These are phyloP conservation scores for Populus hybrid DNA, from an alignment of 441 rosid genomes.

Conservation along the genomic window DNA sequence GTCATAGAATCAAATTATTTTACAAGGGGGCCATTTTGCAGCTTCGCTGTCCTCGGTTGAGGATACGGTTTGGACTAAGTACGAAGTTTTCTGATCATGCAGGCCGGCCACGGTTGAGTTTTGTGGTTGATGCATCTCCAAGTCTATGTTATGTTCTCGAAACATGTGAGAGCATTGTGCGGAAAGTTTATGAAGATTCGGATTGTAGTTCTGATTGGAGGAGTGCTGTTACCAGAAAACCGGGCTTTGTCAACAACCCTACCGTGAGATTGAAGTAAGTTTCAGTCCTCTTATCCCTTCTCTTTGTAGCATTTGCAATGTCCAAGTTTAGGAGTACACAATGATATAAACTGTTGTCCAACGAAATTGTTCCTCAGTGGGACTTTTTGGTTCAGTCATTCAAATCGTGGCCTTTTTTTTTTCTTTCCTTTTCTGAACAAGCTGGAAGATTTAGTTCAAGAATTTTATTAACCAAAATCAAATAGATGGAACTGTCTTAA, in stretches of 20 bases:
- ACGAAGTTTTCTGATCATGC: constrained; percentile 45
- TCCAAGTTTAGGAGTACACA: neutral
- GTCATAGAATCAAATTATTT: constrained; percentile 39
- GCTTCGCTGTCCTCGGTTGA: constrained; percentile 55
- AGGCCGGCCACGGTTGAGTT: constrained; percentile 70
- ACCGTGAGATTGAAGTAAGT: constrained; percentile 75
- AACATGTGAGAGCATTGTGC: constrained; percentile 50
- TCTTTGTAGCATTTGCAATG: neutral
- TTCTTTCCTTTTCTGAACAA: too few relatives aligned
- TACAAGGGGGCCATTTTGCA: constrained; percentile 46
- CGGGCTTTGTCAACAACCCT: constrained; percentile 32
- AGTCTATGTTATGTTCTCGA: constrained; percentile 54
- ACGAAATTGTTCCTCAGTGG: neutral
- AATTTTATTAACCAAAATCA: neutral
- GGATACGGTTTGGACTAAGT: constrained; percentile 54
- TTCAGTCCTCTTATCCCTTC: neutral
- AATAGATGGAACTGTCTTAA: too few relatives aligned
- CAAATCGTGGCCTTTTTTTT: too few relatives aligned
- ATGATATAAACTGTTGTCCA: neutral
- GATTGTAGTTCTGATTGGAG: constrained; percentile 73
- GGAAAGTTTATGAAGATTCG: constrained; percentile 37
- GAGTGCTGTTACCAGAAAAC: constrained; percentile 34
- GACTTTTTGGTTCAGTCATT: too few relatives aligned
- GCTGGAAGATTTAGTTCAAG: too few relatives aligned
- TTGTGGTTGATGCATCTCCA: constrained; percentile 53